Conservation (phyloP, 192 early-diverging fungal genomes). For the Podila epicladia region DNA sequence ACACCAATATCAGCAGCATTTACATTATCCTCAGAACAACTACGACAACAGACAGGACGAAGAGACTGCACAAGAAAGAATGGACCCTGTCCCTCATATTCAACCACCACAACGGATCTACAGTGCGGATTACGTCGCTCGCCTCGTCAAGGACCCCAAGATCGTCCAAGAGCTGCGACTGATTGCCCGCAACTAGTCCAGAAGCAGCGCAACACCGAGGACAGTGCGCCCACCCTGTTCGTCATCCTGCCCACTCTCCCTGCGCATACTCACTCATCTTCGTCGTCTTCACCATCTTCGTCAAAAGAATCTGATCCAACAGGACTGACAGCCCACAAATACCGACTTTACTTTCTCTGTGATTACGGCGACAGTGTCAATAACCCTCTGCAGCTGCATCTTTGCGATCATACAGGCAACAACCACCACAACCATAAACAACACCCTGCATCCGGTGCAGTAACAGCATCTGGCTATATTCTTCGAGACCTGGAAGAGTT, state of each 20-base stretch:
- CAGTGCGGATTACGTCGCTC: neutral
- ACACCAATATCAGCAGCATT: neutral
- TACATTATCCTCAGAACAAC: neutral
- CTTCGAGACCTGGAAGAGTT: constrained; percentile 13
- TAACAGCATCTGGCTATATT: neutral
- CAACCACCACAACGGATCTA: neutral
- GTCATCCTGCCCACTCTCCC: constrained; percentile 22
- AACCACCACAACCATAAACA: neutral
- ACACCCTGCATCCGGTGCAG: neutral
- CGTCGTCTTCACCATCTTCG: neutral
- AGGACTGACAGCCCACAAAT: neutral
- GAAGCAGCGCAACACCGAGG: constrained; percentile 7
- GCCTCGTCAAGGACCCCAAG: constrained; percentile 7
- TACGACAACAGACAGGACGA: neutral
- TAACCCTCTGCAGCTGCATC: neutral
- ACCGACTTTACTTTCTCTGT: constrained; percentile 31
- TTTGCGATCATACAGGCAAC: constrained; percentile 11
- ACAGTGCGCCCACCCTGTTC: constrained; percentile 16
- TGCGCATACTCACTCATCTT: neutral
- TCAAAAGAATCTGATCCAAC: neutral
- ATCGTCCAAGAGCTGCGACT: constrained; percentile 9
- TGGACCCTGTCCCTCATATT: neutral
- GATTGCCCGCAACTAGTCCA: constrained; percentile 13
- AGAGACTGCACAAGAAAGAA: too few relatives aligned
- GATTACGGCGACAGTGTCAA: constrained; percentile 17